These are phyloP conservation scores for Globisporangium radiosum DNA, from an alignment of 352 stramenopile genomes.

Conservation along the genomic window DNA sequence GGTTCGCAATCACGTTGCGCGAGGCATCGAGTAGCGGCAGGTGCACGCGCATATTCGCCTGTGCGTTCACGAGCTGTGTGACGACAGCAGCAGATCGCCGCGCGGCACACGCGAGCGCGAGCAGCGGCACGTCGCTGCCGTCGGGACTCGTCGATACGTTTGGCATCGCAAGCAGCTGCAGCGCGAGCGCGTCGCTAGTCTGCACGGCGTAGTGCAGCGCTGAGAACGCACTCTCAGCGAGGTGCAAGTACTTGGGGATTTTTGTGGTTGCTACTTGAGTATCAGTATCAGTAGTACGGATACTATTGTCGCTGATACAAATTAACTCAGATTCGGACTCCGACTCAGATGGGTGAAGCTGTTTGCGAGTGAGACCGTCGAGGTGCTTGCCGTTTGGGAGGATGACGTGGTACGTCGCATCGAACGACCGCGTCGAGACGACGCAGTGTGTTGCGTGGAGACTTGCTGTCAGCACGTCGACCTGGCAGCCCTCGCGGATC, in stretches of 20 bases:
- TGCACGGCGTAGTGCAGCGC: constrained; percentile 58
- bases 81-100: constrained; percentile 37
- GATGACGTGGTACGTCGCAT: constrained; percentile 53
- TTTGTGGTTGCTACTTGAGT: neutral
- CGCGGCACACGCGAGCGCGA: constrained; percentile 50
- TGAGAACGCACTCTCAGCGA: constrained; percentile 46
- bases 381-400: constrained; percentile 40
- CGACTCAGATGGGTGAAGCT: constrained; percentile 18
- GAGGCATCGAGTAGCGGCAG: constrained; percentile 33
- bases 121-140: constrained; percentile 44
- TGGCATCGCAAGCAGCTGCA: constrained; percentile 23
- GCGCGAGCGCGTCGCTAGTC: constrained; percentile 29
- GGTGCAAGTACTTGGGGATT: constrained; percentile 35
- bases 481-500: constrained; percentile 23
- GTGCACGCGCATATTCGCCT: constrained; percentile 55
- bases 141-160: constrained; percentile 32
- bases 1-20: constrained; percentile 10
- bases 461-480: constrained; percentile 17
- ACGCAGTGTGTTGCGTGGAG: constrained; percentile 24
- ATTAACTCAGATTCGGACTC: neutral
- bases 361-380: constrained; percentile 25
- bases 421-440: constrained; percentile 35
- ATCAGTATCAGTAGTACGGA: too few relatives aligned
- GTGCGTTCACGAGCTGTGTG: constrained; percentile 28
- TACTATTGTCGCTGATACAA: too few relatives aligned